phyloP scores from a whole-genome alignment of 805 yeast species.

The Kazachstania africana region DNA sequence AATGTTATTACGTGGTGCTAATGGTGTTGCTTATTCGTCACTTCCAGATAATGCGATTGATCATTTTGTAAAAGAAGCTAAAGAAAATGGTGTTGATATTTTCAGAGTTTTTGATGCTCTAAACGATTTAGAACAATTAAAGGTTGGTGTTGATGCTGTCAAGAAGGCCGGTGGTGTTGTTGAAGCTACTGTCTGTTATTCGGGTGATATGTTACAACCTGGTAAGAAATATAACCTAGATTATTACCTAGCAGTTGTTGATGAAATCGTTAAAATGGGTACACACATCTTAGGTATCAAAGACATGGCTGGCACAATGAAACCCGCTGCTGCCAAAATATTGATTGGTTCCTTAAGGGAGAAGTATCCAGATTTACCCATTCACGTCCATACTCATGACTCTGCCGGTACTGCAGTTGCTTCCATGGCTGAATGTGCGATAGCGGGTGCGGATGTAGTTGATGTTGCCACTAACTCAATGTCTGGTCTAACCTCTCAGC shows the following conservation, averaged over 20 bases:
- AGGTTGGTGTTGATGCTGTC: conserved; percentile 96
- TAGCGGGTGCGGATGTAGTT: conserved; percentile 96
- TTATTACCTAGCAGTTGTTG: conserved; percentile 75
- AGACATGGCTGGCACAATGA: conserved; percentile 99
- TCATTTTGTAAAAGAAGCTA: conserved; percentile 90
- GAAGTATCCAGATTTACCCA: conserved; percentile 85
- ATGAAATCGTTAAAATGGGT: conserved; percentile 80
- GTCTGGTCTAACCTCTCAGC: conserved; percentile 98
- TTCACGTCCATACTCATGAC: conserved; percentile 98
- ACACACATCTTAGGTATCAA: conserved; percentile 95
- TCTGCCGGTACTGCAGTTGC: conserved; percentile 99
- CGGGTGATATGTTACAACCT: conserved; percentile 95
- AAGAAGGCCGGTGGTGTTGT: conserved; percentile 98
- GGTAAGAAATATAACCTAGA: conserved; percentile 93
- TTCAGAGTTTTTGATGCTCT: conserved; percentile 97
- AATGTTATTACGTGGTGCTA: conserved; percentile 98
- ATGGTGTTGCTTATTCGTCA: conserved; percentile 97
- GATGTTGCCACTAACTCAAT: conserved; percentile 95
- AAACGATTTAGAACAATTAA: conserved; percentile 90
- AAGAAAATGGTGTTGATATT: conserved; percentile 91
- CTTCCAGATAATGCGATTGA: conserved; percentile 98
- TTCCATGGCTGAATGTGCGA: conserved; percentile 86
- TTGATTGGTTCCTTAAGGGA: conserved; percentile 74
- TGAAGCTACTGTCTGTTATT: conserved; percentile 96
- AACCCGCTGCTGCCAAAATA: conserved; percentile 83